Base-by-base conservation (phyloP, 257 asterid genomes). In the Salvia rosmarinus region DNA sequence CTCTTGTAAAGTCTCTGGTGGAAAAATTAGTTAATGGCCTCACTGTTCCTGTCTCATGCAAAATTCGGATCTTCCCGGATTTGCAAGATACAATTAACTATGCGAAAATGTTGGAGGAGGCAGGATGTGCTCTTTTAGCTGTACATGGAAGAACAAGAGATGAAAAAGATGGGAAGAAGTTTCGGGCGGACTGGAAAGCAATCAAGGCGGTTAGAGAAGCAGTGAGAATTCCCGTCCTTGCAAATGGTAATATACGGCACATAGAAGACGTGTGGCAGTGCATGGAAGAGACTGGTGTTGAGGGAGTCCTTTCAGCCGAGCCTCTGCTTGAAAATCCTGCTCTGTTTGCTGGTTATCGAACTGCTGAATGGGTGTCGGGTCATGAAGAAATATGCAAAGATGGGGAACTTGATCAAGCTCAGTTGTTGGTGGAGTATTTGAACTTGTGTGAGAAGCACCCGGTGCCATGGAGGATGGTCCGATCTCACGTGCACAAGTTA, bases 61-160 rank as follows among this genome's bases (percentile, higher is more conserved):
- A 95, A 77, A 89, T 95, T 20, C 93, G 98, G 1, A 81, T 95
- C 56, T 95, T 88, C 76, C 95, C 99, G 0, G 72, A 91, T 76
- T 57, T 88, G 62, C 85, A 91, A 72, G 95, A 85, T 32, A 95
- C 98, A 5, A 86, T 91, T n/a, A 85, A 73, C 16, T 95, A 91
- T 21, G 99, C 98, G 47, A 91, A 87, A 79, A 95, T 95, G 98
- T 70, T 95, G 79, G 98, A 95, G 74, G 97, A 91, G 32, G 96
- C 98, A 2, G 99, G 99, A 13, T 95, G 99, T 82, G 75, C 96
- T 70, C 85, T 95, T 49, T 79, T 95, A 75, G 99, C 98, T 0
- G 97, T 95, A 19, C 99, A 95, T 37, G 99, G 99, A 61, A 84
- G 98, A 80, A 95, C 97, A 42, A 85, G 98, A 76, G 98, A 95